Percentiles rank a stretch among this genome's conserved stretches.
Evolutionary conservation across 2,329 filamentous ascomycete species (phyloP).

Genomic region (Mycosphaerella sp.): DNA sequence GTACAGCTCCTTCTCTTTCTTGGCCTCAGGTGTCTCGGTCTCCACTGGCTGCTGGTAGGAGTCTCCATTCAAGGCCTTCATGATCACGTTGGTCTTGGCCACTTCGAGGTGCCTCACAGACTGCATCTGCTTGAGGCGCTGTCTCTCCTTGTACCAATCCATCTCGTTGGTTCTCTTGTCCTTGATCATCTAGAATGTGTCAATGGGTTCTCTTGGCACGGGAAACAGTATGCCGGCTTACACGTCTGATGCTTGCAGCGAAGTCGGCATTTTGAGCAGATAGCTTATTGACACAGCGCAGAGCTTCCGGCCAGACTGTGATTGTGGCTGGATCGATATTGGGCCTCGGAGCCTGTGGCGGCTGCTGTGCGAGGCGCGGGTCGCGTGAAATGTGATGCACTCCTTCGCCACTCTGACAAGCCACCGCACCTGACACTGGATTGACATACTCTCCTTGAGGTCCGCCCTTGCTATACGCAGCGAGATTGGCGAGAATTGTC

Average conservation of each 20-base stretch:
- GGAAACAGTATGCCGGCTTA: constrained; percentile 23
- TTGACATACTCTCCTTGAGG: neutral
- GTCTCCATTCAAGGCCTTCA: constrained; percentile 26
- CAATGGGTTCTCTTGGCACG: constrained; percentile 18
- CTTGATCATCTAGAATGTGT: constrained; percentile 49
- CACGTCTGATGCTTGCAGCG: constrained; percentile 37
- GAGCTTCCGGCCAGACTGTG: constrained; percentile 43
- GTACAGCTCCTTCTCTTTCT: constrained; percentile 48
- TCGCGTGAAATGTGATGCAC: constrained; percentile 9
- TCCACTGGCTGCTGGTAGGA: constrained; percentile 12
- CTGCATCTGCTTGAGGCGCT: constrained; percentile 32
- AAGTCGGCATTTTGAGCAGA: constrained; percentile 42
- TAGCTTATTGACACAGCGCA: constrained; percentile 45
- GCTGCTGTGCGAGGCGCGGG: constrained; percentile 22
- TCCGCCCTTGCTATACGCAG: constrained; percentile 19
- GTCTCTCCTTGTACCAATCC: constrained; percentile 45
- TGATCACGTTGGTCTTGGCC: constrained; percentile 30
- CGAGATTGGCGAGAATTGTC: constrained; percentile 33
- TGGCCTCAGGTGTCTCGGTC: constrained; percentile 14
- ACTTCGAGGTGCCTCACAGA: constrained; percentile 26
- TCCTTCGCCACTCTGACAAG: neutral
- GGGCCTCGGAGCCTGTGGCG: constrained; percentile 22
- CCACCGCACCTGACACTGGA: neutral
- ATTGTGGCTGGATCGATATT: constrained; percentile 44
- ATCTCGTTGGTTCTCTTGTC: constrained; percentile 58